Conservation (phyloP, 345 rosid species). For the Clarkia xantiana region DNA sequence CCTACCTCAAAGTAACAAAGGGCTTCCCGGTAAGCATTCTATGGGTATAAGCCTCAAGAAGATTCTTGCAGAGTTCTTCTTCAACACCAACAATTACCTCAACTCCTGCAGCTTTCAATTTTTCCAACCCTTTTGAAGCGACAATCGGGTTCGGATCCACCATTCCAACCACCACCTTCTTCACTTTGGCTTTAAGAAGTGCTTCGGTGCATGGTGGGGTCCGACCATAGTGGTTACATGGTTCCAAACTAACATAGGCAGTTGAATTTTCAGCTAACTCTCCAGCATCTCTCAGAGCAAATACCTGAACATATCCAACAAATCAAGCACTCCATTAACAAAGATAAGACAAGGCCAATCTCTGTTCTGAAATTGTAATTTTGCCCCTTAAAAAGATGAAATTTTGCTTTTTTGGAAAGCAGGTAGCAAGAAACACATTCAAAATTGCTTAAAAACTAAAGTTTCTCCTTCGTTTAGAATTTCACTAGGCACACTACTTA, state of each 20-base stretch:
- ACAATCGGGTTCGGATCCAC: constrained; percentile 90
- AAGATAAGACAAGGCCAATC: not conserved
- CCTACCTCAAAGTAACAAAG: constrained; percentile 49
- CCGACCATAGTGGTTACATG: constrained; percentile 83
- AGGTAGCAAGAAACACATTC: no score
- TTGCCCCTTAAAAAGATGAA: no score
- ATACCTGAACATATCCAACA: constrained; percentile 34
- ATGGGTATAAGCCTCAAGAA: constrained; percentile 65
- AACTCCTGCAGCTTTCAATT: constrained; percentile 52
- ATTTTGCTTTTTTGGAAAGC: no score
- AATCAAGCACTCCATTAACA: not conserved
- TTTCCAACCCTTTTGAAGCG: constrained; percentile 53
- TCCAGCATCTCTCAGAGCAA: constrained; percentile 77
- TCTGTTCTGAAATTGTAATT: not conserved
- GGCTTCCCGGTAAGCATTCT: constrained; percentile 57
- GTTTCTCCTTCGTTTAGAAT: no score
- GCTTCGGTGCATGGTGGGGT: constrained; percentile 94
- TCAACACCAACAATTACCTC: constrained; percentile 55
- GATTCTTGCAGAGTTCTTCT: constrained; percentile 63
- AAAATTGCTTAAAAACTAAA: no score
- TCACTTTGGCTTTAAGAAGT: constrained; percentile 64
- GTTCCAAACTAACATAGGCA: constrained; percentile 85
- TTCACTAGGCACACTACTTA: no score
- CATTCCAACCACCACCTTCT: constrained; percentile 69
- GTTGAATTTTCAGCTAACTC: constrained; percentile 65